Conservation (phyloP, 352 stramenopile species). For the Phytophthora litchii region DNA sequence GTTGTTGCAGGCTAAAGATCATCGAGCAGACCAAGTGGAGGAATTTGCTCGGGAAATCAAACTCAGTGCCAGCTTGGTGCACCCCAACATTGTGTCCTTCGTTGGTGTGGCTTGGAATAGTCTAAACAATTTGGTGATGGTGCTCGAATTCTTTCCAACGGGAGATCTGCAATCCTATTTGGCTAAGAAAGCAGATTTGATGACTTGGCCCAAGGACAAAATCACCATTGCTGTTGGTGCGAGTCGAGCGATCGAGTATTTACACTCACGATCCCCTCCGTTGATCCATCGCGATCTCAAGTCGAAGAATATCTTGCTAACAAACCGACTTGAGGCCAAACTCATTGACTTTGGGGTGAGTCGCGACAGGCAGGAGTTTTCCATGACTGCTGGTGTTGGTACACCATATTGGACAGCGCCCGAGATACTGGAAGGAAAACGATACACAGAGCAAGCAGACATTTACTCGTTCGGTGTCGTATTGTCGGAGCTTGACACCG, state of each 20-base stretch:
- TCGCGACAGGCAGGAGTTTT: constrained; percentile 26
- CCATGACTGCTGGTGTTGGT: constrained; percentile 34
- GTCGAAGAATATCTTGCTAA: constrained; percentile 71
- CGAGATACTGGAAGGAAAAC: constrained; percentile 35
- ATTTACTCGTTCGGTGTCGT: constrained; percentile 53
- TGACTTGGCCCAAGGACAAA: constrained; percentile 44
- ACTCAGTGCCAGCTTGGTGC: constrained; percentile 35
- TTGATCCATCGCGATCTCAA: constrained; percentile 46
- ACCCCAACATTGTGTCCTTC: constrained; percentile 43
- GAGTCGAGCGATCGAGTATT: constrained; percentile 37
- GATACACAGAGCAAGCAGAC: constrained; percentile 39
- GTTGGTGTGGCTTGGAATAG: constrained; percentile 53
- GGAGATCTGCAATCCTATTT: constrained; percentile 52
- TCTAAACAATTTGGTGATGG: constrained; percentile 52
- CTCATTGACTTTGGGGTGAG: constrained; percentile 52
- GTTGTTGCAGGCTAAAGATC: constrained; percentile 33
- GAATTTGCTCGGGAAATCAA: constrained; percentile 45
- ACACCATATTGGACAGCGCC: constrained; percentile 44
- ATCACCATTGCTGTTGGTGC: constrained; percentile 43
- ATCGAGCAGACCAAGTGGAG: constrained; percentile 40
- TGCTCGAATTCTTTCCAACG: constrained; percentile 46
- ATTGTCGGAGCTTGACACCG: constrained; percentile 41
- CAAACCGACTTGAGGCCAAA: constrained; percentile 65
- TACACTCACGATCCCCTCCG: constrained; percentile 27
- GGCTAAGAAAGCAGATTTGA: constrained; percentile 16